A percentile compares a stretch with the other conserved stretches of the same genome.
phyloP scores from a whole-genome alignment of 192 early-diverging fungal genomes.

The Paraglomus brasilianum region DNA sequence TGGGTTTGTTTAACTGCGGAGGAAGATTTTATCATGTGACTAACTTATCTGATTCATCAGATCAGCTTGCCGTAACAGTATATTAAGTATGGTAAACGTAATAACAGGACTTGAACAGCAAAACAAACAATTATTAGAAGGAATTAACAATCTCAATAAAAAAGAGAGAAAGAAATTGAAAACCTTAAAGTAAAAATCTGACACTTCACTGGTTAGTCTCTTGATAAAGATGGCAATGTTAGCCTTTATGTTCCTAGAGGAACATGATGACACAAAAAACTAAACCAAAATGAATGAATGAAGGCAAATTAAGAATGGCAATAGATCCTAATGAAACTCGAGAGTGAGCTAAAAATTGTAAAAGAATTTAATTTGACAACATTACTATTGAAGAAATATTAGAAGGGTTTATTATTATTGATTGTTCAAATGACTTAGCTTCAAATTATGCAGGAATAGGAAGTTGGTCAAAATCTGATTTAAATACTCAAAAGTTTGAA shows the following conservation, averaged over 20 bases:
- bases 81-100: background rate
- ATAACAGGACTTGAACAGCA: constrained; percentile 2
- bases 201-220: constrained; percentile 14
- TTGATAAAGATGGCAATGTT: too few species aligned
- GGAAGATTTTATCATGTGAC: too few species aligned
- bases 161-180: constrained; percentile 18
- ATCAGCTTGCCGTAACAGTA: too few species aligned
- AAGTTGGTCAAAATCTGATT: too few species aligned
- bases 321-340: too few species aligned
- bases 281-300: constrained; percentile 23
- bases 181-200: constrained; percentile 15
- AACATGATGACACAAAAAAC: constrained; percentile 20
- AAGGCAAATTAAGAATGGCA: constrained; percentile 26
- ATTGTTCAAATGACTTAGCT: constrained; percentile 22
- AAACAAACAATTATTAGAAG: constrained; percentile 11
- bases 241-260: too few species aligned
- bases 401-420: constrained; percentile 22
- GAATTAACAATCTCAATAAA: background rate
- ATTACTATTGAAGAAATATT: constrained; percentile 28
- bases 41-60: too few species aligned
- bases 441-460: background rate
- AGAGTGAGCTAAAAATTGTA: too few species aligned
- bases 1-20: too few species aligned
- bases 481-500: too few species aligned
- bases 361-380: constrained; percentile 24